phyloP scores from a whole-genome alignment of 2,329 filamentous ascomycete species.

The Hawksworthiomyces lignivorus region DNA sequence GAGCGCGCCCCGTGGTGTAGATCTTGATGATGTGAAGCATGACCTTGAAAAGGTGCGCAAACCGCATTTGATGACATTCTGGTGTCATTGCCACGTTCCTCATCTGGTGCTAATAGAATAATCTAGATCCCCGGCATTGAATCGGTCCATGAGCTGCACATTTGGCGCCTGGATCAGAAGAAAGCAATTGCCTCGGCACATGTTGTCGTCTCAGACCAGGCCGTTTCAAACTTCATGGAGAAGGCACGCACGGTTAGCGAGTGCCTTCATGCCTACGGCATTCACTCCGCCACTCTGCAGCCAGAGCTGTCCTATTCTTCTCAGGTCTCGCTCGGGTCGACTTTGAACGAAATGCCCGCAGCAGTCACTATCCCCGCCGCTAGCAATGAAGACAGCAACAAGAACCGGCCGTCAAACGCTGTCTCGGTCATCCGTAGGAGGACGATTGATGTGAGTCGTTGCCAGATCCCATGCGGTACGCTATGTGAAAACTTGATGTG shows the following conservation, averaged over 20 bases:
- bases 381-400: background rate
- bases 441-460: slow-evolving; percentile 27
- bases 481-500: slow-evolving; percentile 45
- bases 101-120: too few species aligned
- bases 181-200: slow-evolving; percentile 65
- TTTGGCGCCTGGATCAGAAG: slow-evolving; percentile 65
- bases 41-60: slow-evolving; percentile 65
- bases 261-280: slow-evolving; percentile 65
- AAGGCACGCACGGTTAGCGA: slow-evolving; percentile 56
- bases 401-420: slow-evolving; percentile 3
- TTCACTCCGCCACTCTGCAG: slow-evolving; percentile 65
- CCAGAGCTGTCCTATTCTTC: slow-evolving; percentile 40
- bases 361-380: too few species aligned
- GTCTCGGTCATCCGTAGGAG: slow-evolving; percentile 18
- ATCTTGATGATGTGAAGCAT: slow-evolving; percentile 55
- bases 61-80: too few species aligned
- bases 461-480: slow-evolving; percentile 44
- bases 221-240: slow-evolving; percentile 50
- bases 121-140: slow-evolving; percentile 59
- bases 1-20: slow-evolving; percentile 53
- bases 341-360: too few species aligned
- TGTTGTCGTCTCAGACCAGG: slow-evolving; percentile 52
- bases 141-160: slow-evolving; percentile 63
- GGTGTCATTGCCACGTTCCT: too few species aligned
- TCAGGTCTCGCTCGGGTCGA: background rate